Conservation (phyloP, 2,329 filamentous ascomycete species). For the Clarireedia paspali region DNA sequence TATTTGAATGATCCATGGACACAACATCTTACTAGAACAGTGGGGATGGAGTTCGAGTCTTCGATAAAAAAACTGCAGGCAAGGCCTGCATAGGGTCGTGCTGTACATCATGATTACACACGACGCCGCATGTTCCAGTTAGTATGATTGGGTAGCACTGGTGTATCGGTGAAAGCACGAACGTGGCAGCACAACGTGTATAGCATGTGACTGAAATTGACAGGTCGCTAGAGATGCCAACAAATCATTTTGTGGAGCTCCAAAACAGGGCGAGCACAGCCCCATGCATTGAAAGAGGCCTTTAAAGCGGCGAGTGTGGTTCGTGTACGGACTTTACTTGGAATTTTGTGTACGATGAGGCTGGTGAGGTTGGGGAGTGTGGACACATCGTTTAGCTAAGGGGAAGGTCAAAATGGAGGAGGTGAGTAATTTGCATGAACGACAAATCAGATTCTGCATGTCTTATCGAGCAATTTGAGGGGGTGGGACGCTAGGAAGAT, state of each 20-base stretch:
- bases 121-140: background rate
- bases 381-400: background rate
- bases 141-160: background rate
- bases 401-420: too few relatives aligned
- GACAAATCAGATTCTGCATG: too few relatives aligned
- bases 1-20: background rate
- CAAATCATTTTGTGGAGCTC: conserved; percentile 7
- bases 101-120: conserved; percentile 6
- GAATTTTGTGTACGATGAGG: background rate
- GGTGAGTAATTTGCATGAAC: too few relatives aligned
- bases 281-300: background rate
- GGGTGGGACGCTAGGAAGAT: too few relatives aligned
- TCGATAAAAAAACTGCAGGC: background rate
- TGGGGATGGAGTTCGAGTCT: background rate
- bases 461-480: too few relatives aligned
- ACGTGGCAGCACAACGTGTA: background rate
- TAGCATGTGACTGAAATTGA: background rate
- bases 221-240: background rate
- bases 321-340: background rate
- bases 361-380: background rate
- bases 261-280: background rate
- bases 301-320: background rate
- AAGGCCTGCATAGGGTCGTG: background rate
- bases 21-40: background rate
- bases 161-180: background rate